Conservation (phyloP, 768 basidiomycete genomes). For the Crassisporium funariophilum region DNA sequence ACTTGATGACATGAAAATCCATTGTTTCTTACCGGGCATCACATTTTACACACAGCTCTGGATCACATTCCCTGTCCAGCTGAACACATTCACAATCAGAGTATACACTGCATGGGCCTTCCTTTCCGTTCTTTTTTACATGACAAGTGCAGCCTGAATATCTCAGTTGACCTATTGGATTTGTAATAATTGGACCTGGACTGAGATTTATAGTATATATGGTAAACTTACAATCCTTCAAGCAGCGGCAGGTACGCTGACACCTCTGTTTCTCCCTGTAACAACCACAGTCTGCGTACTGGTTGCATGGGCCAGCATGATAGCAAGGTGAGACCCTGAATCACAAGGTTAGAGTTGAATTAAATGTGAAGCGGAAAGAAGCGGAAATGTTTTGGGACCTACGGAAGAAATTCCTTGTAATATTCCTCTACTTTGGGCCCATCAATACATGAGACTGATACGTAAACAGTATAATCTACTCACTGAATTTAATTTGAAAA, state of each 20-base stretch:
- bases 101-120: slow-evolving; percentile 19
- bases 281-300: slow-evolving; percentile 41
- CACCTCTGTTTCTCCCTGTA: slow-evolving; percentile 42
- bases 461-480: not conserved
- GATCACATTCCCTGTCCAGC: slow-evolving; percentile 49
- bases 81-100: slow-evolving; percentile 39
- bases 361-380: not conserved
- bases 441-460: too few relatives aligned
- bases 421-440: too few relatives aligned
- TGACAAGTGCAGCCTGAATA: slow-evolving; percentile 45
- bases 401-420: slow-evolving; percentile 22
- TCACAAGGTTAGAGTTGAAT: not conserved
- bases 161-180: slow-evolving; percentile 38
- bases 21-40: slow-evolving; percentile 37
- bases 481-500: not conserved
- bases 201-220: slow-evolving; percentile 4
- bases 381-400: slow-evolving; percentile 5
- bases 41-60: slow-evolving; percentile 49
- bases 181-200: slow-evolving; percentile 6
- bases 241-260: slow-evolving; percentile 50
- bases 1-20: slow-evolving; percentile 11
- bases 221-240: slow-evolving; percentile 35
- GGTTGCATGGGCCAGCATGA: slow-evolving; percentile 51
- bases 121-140: slow-evolving; percentile 7
- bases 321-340: slow-evolving; percentile 40